Base-by-base conservation (phyloP, 1,284 basidiomycete species). In the Phellopilus nigrolimitatus region DNA sequence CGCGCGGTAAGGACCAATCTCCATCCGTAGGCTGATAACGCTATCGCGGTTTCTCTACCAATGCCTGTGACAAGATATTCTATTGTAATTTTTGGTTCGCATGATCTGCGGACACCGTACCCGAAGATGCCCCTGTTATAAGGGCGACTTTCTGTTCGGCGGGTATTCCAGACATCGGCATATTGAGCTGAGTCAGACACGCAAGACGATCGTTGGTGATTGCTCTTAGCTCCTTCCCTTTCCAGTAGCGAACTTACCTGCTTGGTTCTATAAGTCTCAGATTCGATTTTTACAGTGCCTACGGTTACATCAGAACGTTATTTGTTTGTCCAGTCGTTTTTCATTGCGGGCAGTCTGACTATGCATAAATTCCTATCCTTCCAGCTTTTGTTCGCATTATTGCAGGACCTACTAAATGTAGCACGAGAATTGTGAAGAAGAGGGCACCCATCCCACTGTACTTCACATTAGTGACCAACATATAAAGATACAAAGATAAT, bases 141-240 rank as follows among this genome's bases (percentile, higher is more conserved):
- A 69, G 64, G 1, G 68, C 68, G 31, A 68, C 62, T 49, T 60
- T 61, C 31, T 48, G 28, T 19, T 47, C 38, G 3, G 21, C 44
- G 13, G 38, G 15, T 7, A 45, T 43, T n/a, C 27, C 41, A 4
- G 41, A 45, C 49, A 44, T 28, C 33, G 78, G 75, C 74, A 75
- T 75, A 78, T 30, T 30, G 12, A 78, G 78, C 75, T 76, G 70
- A 73, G 78, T 78, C 74, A 78, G 77, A 78, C 71, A 72, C 79
- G 78, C 76, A 78, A 79, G 78, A 78, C 72, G 72, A 78, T 79
- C 71, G 74, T 78, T 9, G 31, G 31, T 12, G 31, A 33, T 3
- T n/a, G 31, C 3, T 6, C 6, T 12, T 33, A 12, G 10, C n/a
- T n/a, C n/a, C n/a, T n/a, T n/a, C n/a, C n/a, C n/a, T n/a, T n/a